Evolutionary conservation across 192 early-diverging fungal species (phyloP), one percentile per base, ranked within the genome.

Genomic region (Chytriomyces hyalinus): DNA sequence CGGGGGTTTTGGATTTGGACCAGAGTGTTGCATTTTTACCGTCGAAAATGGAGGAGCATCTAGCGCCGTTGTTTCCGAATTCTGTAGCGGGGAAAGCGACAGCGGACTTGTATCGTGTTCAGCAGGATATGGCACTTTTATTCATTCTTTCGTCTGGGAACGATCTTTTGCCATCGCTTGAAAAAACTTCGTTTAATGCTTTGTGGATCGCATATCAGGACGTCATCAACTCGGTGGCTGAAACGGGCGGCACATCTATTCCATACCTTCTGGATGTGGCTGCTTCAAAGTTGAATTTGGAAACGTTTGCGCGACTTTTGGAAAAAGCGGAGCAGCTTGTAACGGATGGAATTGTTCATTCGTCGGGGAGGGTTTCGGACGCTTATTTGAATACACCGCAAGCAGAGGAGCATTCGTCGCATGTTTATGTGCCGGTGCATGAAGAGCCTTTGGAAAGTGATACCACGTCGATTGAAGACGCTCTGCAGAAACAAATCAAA

Each of bases 111-210:
- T n/a, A 3, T 5, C 69, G 69, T 57, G 48, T 71, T 17, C 10
- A 13, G 44, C 69, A 71, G 22, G 69, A 71, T 43, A 2, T 71
- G 13, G 51, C 49, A 8, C 13, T 71, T 7, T 17, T 71, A 8
- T 57, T 71, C 45, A 26, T 60, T 7, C 15, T 71, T 17, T 48
- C 26, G 8, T 71, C 26, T 36, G 69, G 69, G 57, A 71, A 57
- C 57, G 69, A 71, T 17, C 22, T 24, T 13, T 36, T 45, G 50
- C 69, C 69, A 57, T 13, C 53, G 20, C 53, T 57, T 57, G 36
- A 36, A 36, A 1, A 20, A 5, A n/a, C 15, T 4, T 20, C 15
- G 3, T 57, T 57, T 5, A 20, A 57, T 20, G 13, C 53, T 4
- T n/a, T 57, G 53, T 57, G 53, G 53, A n/a, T 20, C 2, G 53